These are phyloP conservation scores for Talaromyces islandicus DNA, from an alignment of 2,329 filamentous ascomycete species.

Conservation along the genomic window DNA sequence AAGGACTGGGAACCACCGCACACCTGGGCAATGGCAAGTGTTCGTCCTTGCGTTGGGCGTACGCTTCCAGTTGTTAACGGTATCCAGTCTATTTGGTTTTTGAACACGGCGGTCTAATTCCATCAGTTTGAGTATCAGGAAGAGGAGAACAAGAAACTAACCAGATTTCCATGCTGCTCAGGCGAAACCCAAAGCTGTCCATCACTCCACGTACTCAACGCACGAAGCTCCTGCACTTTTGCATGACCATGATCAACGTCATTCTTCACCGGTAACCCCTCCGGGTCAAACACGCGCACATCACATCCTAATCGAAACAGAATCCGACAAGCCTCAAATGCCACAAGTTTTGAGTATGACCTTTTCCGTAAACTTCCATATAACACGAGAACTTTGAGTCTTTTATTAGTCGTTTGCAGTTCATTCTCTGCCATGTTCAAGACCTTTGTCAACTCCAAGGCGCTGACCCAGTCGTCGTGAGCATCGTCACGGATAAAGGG, in stretches of 20 bases:
- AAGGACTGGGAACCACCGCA: constrained; percentile 61
- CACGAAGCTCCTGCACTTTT: constrained; percentile 58
- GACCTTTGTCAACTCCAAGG: constrained; percentile 51
- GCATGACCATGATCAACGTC: constrained; percentile 52
- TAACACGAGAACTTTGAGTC: constrained; percentile 54
- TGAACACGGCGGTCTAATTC: constrained; percentile 56
- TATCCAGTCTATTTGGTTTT: constrained; percentile 67
- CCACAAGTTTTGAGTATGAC: constrained; percentile 57
- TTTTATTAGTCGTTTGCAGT: constrained; percentile 30
- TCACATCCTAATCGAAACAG: constrained; percentile 61
- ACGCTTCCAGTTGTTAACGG: constrained; percentile 57
- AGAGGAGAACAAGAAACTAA: no score
- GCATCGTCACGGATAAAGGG: constrained; percentile 47
- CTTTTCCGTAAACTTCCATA: constrained; percentile 53
- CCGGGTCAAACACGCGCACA: constrained; percentile 57
- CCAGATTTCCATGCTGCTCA: constrained; percentile 61
- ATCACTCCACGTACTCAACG: constrained; percentile 59
- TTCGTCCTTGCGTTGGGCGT: constrained; percentile 61
- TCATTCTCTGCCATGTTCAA: constrained; percentile 48
- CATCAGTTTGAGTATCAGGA: constrained; percentile 7
- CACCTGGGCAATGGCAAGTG: constrained; percentile 57
- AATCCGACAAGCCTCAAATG: constrained; percentile 55
- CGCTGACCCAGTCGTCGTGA: constrained; percentile 49
- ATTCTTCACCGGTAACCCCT: constrained; percentile 57
- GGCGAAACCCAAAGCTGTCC: constrained; percentile 62